Evolutionary conservation across 208 protist genomes (phyloP).

Genomic region (Porcisia hertigi): DNA sequence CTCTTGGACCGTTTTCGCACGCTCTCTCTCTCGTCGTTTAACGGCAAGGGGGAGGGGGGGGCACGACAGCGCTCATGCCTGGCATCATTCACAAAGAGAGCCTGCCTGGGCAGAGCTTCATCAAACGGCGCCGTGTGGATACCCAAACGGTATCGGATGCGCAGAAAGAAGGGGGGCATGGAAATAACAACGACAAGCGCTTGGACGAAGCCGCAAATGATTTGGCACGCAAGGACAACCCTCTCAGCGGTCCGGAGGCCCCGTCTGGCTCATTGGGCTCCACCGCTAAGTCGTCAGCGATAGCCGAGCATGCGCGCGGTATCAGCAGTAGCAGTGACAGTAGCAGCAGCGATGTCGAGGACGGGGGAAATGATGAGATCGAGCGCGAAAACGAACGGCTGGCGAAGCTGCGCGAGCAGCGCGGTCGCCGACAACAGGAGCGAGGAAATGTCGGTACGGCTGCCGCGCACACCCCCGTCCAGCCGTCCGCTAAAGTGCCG

Average conservation of each 20-base stretch:
- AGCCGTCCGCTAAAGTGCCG: not conserved
- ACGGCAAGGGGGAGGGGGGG: not conserved
- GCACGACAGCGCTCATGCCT: slow-evolving; percentile 9
- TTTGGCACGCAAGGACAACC: not conserved
- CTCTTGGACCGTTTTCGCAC: not conserved
- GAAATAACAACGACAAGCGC: not conserved
- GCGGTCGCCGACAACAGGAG: slow-evolving; percentile 20
- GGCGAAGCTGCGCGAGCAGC: slow-evolving; percentile 45
- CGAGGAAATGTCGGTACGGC: not conserved
- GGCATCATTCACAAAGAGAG: slow-evolving; percentile 70
- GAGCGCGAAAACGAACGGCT: slow-evolving; percentile 52
- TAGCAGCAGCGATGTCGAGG: slow-evolving; percentile 31
- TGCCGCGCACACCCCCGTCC: not conserved
- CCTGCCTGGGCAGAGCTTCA: slow-evolving; percentile 47
- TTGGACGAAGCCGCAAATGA: not conserved
- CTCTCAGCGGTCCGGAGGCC: not conserved
- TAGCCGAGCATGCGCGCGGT: not conserved
- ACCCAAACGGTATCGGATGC: not conserved
- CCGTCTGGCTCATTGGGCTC: not conserved
- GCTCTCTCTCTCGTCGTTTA: not conserved
- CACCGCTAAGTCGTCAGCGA: not conserved
- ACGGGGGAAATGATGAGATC: slow-evolving; percentile 52
- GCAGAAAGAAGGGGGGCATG: not conserved
- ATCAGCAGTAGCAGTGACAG: slow-evolving; percentile 22
- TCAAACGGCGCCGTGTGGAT: slow-evolving; percentile 62